Conservation (phyloP, 2,329 filamentous ascomycete species). For the Aspergillus quadricinctus region DNA sequence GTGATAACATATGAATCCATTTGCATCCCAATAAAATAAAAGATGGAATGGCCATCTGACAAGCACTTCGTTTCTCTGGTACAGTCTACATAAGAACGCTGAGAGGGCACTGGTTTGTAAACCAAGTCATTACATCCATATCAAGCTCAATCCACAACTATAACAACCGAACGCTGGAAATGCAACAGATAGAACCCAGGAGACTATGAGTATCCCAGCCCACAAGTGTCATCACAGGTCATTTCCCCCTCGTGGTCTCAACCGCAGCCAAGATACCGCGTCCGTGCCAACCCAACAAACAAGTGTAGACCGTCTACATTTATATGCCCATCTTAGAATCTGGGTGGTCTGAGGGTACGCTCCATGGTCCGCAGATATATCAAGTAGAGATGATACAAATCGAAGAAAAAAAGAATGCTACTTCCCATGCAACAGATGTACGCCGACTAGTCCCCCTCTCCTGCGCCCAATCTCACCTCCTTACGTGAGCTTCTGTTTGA, state of each 20-base stretch:
- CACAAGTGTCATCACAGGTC: neutral
- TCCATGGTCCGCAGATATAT: neutral
- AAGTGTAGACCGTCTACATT: neutral
- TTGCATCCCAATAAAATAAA: neutral
- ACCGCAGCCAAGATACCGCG: neutral
- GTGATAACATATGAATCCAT: neutral
- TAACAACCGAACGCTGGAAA: neutral
- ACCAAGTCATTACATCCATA: conserved; percentile 27
- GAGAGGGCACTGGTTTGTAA: neutral
- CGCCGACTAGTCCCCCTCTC: neutral
- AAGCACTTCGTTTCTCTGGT: neutral
- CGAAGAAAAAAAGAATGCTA: neutral
- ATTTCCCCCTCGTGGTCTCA: neutral
- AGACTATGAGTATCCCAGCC: neutral
- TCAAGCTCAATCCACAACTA: conserved; percentile 12
- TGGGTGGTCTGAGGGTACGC: neutral
- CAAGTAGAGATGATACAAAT: neutral
- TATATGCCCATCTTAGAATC: neutral
- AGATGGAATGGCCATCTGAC: neutral
- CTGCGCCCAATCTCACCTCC: neutral
- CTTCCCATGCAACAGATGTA: neutral
- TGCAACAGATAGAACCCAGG: neutral
- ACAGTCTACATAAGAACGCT: neutral
- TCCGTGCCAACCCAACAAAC: neutral
- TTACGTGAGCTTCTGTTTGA: conserved; percentile 99